phyloP scores from a whole-genome alignment of 345 rosid species.

The Clarkia xantiana region DNA sequence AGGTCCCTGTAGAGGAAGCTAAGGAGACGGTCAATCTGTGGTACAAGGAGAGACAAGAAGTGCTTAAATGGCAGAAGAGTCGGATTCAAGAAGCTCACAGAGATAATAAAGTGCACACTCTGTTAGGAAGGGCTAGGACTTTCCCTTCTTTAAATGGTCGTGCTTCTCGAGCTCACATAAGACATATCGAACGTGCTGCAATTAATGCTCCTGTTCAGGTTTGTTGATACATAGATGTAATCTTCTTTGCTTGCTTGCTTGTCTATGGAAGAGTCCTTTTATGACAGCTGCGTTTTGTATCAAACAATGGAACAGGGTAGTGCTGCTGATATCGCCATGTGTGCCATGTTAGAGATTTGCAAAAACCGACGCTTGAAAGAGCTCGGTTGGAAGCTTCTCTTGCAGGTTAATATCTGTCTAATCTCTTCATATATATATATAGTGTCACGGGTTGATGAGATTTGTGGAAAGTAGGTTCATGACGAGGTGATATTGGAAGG shows the following conservation, averaged over 20 bases:
- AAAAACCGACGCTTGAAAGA: slow-evolving; percentile 38
- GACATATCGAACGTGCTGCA: slow-evolving; percentile 76
- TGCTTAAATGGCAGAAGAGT: slow-evolving; percentile 62
- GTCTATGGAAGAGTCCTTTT: too few relatives aligned
- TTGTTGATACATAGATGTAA: background rate
- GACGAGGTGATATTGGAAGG: slow-evolving; percentile 99
- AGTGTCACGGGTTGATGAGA: too few relatives aligned
- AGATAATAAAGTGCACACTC: slow-evolving; percentile 40
- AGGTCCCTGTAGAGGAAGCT: slow-evolving; percentile 84
- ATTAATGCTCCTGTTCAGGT: slow-evolving; percentile 98
- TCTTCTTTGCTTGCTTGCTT: too few relatives aligned
- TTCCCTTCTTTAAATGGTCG: slow-evolving; percentile 33
- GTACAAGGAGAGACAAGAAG: slow-evolving; percentile 88
- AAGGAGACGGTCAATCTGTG: slow-evolving; percentile 70
- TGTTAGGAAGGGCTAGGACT: slow-evolving; percentile 68
- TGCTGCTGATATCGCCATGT: slow-evolving; percentile 98
- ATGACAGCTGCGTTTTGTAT: background rate
- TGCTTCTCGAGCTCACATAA: slow-evolving; percentile 27
- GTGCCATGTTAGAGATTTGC: slow-evolving; percentile 86
- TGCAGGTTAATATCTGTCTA: slow-evolving; percentile 80
- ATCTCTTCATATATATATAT: too few relatives aligned
- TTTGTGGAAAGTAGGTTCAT: slow-evolving; percentile 46
- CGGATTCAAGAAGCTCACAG: slow-evolving; percentile 52
- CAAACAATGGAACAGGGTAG: slow-evolving; percentile 51
- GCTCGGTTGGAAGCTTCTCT: slow-evolving; percentile 82